Conservation (phyloP, 2,329 filamentous ascomycete genomes). For the Trichophaea hybrida region DNA sequence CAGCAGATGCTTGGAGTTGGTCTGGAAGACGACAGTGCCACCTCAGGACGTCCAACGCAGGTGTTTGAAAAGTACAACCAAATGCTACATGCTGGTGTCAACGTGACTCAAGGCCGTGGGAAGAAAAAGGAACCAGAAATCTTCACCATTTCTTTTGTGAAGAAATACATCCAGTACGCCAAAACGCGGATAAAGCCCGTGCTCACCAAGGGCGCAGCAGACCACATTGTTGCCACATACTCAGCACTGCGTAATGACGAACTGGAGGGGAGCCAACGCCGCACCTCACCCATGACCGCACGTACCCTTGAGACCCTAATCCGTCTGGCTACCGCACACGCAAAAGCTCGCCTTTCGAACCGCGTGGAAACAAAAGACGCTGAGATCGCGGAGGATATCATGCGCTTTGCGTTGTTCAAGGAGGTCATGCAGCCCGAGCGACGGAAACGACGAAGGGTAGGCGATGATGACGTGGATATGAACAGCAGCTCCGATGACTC, state of each 20-base stretch:
- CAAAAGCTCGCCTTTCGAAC: constrained; percentile 77
- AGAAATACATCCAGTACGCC: constrained; percentile 98
- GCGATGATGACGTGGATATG: constrained; percentile 45
- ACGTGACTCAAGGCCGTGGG: constrained; percentile 57
- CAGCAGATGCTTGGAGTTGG: constrained; percentile 78
- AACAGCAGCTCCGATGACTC: constrained; percentile 45
- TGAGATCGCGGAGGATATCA: constrained; percentile 69
- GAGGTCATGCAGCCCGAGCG: constrained; percentile 60
- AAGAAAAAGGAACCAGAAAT: constrained; percentile 68
- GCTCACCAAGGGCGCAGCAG: constrained; percentile 77
- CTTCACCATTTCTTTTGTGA: constrained; percentile 92
- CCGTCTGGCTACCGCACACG: constrained; percentile 88
- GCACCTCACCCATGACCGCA: constrained; percentile 88
- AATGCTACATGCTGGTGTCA: constrained; percentile 88
- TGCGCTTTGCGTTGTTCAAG: constrained; percentile 93
- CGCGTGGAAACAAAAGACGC: constrained; percentile 84
- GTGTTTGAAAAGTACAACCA: constrained; percentile 94
- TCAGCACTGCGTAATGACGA: constrained; percentile 90
- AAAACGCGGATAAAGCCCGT: constrained; percentile 83
- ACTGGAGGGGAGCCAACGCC: constrained; percentile 81
- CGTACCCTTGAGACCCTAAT: constrained; percentile 97
- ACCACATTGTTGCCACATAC: constrained; percentile 82
- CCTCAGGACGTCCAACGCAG: constrained; percentile 61
- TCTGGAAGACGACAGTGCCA: constrained; percentile 57
- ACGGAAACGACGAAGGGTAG: constrained; percentile 70